Evolutionary conservation across 2,329 filamentous ascomycete species (phyloP).

Genomic region (Arthrobotrys musiformis): DNA sequence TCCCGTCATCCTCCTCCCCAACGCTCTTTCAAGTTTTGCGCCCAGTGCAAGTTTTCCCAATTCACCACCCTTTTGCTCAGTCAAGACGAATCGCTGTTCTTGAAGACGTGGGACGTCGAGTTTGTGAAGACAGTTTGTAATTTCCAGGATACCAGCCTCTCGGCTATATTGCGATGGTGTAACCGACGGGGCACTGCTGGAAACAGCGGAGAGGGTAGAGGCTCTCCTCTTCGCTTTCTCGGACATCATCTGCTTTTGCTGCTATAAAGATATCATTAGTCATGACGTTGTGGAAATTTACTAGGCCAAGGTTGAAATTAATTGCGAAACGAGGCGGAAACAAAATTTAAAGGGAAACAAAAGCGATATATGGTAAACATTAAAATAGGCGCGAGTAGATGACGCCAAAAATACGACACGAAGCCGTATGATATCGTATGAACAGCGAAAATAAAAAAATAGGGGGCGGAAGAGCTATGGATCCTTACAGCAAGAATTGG

Average conservation of each 20-base stretch:
- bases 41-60: conserved; percentile 87
- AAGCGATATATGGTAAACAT: not conserved
- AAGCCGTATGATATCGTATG: not conserved
- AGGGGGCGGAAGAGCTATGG: not conserved
- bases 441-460: conserved; percentile 7
- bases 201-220: conserved; percentile 53
- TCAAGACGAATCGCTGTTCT: conserved; percentile 82
- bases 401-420: not conserved
- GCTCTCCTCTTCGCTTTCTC: conserved; percentile 52
- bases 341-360: conserved; percentile 10
- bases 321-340: conserved; percentile 12
- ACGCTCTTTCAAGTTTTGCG: conserved; percentile 87
- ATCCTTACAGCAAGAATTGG: conserved; percentile 53
- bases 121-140: conserved; percentile 82
- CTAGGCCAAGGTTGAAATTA: conserved; percentile 1
- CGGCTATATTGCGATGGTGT: conserved; percentile 69
- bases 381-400: not conserved
- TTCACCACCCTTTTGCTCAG: conserved; percentile 81
- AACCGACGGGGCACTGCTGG: conserved; percentile 59
- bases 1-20: conserved; percentile 83
- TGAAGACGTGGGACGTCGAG: conserved; percentile 88
- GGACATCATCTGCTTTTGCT: conserved; percentile 43
- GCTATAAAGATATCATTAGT: conserved; percentile 10
- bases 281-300: conserved; percentile 23
- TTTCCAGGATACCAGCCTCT: conserved; percentile 71